Base-by-base conservation (phyloP, 306 rosid species). In the Cucumis cinereus region DNA sequence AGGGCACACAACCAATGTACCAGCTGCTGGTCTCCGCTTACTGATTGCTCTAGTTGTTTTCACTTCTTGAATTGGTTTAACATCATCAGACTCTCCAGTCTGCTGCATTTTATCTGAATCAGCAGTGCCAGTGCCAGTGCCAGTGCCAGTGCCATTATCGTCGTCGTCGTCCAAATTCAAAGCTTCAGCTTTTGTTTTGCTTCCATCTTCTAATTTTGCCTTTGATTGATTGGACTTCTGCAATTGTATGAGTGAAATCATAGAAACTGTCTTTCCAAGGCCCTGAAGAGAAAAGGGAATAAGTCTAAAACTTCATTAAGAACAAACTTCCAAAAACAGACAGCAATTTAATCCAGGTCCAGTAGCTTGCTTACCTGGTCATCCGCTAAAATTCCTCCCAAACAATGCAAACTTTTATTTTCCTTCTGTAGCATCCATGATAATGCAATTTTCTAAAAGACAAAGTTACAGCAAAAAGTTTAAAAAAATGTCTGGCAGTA, bases 341-440 rank as follows among this genome's bases (percentile, higher is more conserved):
- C 81, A 15, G 30, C 43, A 54, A 23, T 19, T 54, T 64, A 16
- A 77, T 72, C 61, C 78, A 75, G 79, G 64, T 45, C 19, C 16
- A 50, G 78, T 66, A 62, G 77, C 69, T 81, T 58, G 77, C 69
- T 81, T 58, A 92, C 99, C 96, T 94, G 99, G 77, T 94, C 99
- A 88, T 94, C 99, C 75, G 98, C 99, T 85, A 94, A 85, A 79
- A 94, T 92, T 77, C 99, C 99, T 77, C 99, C 99, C 84, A 89
- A 80, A 85, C 99, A 94, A 87, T 92, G 97, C 86, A 90, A 83
- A 88, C 93, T 94, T 85, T 87, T 89, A 70, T 80, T 94, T 87
- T 94, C 99, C 87, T 90, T 94, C 86, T 89, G 96, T 79, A 92
- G 85, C 98, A 92, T 92, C 98, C 99, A 94, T 79, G 90, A 89